Conservation (phyloP, 2,329 filamentous ascomycete species). For the Pleurostoma richardsiae region DNA sequence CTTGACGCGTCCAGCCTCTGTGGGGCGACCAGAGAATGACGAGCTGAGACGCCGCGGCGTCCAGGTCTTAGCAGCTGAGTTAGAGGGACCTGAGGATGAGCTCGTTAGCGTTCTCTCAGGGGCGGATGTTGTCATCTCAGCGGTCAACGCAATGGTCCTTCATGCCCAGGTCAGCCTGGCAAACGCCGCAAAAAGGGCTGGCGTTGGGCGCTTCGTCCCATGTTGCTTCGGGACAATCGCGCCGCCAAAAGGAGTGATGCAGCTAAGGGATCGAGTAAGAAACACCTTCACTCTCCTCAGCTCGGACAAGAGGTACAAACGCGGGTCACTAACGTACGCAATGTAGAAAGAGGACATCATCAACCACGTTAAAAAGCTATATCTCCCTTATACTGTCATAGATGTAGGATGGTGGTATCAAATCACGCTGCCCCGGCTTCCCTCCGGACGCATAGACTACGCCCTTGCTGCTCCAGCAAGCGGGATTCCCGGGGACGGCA, state of each 20-base stretch:
- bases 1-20: no score
- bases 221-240: constrained; percentile 6
- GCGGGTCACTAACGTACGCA: no score
- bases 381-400: constrained; percentile 50
- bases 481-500: constrained; percentile 39
- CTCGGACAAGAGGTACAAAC: no score
- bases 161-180: constrained; percentile 38
- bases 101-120: constrained; percentile 33
- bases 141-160: constrained; percentile 26
- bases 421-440: constrained; percentile 21
- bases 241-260: constrained; percentile 8
- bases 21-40: constrained; percentile 13
- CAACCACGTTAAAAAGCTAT: constrained; percentile 39
- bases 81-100: constrained; percentile 31
- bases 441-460: constrained; percentile 33
- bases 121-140: constrained; percentile 39
- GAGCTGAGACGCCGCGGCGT: constrained; percentile 35
- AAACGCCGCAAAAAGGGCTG: constrained; percentile 40
- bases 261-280: constrained; percentile 5
- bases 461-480: constrained; percentile 26
- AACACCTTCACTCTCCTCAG: not conserved
- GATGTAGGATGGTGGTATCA: constrained; percentile 58
- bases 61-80: constrained; percentile 34
- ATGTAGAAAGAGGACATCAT: constrained; percentile 43
- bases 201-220: constrained; percentile 43